phyloP scores from a whole-genome alignment of 2,329 filamentous ascomycete species.

The Lasiodiplodia hormozganensis region DNA sequence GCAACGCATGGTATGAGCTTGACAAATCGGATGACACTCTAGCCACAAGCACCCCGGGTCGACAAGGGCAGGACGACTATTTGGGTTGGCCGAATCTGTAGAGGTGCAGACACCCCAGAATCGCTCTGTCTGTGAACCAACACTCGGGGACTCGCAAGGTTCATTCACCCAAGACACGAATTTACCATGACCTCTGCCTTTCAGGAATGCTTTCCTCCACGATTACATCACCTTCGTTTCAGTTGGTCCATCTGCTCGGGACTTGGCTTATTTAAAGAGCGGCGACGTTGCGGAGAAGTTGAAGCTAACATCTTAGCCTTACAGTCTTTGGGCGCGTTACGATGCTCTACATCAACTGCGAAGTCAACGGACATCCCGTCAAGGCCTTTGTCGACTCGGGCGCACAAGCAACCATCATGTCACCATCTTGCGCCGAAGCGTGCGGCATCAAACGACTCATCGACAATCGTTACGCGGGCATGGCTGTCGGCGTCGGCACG shows the following conservation, averaged over 20 bases:
- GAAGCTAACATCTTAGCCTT: constrained; percentile 12
- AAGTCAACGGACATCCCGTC: constrained; percentile 90
- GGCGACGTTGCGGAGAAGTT: constrained; percentile 29
- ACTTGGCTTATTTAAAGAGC: constrained; percentile 1
- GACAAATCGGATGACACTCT: constrained; percentile 23
- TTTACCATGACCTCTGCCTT: constrained; percentile 5
- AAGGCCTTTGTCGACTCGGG: constrained; percentile 98
- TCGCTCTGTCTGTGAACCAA: constrained; percentile 21
- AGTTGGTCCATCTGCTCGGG: constrained; percentile 25
- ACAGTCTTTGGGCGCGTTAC: constrained; percentile 92
- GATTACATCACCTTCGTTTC: constrained; percentile 27
- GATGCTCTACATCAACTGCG: constrained; percentile 94
- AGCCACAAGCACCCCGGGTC: constrained; percentile 11
- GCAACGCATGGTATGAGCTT: constrained; percentile 23
- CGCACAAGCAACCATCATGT: constrained; percentile 99
- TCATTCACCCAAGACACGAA: constrained; percentile 23
- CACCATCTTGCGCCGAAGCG: constrained; percentile 84
- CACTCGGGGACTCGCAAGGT: constrained; percentile 18
- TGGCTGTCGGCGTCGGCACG: constrained; percentile 92
- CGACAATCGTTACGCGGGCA: constrained; percentile 88
- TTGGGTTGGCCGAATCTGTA: constrained; percentile 25
- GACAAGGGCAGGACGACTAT: constrained; percentile 5
- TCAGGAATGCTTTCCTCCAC: constrained; percentile 21
- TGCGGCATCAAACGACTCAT: constrained; percentile 97
- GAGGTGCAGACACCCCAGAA: constrained; percentile 22